Evolutionary conservation across 1,139 yeast genomes (phyloP), one percentile per base, ranked within the genome.

Genomic region (Taphrina pruni): DNA sequence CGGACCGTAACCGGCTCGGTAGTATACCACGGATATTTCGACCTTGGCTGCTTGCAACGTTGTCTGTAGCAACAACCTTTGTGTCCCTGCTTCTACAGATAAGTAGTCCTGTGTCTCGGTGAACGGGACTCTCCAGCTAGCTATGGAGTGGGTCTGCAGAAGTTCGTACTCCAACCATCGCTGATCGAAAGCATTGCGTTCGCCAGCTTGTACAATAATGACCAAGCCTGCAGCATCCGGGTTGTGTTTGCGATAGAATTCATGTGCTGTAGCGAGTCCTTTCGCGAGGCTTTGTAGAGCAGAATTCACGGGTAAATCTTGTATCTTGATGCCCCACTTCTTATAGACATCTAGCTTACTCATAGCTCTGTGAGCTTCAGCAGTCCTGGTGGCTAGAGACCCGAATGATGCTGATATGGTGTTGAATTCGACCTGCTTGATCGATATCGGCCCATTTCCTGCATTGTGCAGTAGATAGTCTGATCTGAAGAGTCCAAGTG

Each of bases 331-430:
- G 8, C 71, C 70, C n/a, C 50, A 17, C 12, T 71, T 66, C 6
- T 74, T 75, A 58, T 78, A 79, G 1, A 75, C 72, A 48, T 77
- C 80, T 11, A 78, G 72, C 48, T 72, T 72, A 21, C 75, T 74
- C 65, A 80, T 73, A 71, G 76, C 54, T 11, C 60, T 50, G 78
- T 94, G 99, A 71, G 90, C 81, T 74, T 85, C 82, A 26, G 96
- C 90, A 26, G 91, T 93, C 76, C 88, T 89, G 14, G 91, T 79
- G 0, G 97, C 88, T 69, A 94, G 82, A 0, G 96, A 97, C 32
- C 96, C 97, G 81, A 94, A 94, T 0, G 98, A 92, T 1, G 94
- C 97, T 75, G 97, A 89, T 2, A 94, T 93, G 0, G 99, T 92
- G 78, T 94, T 94, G 81, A 93, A 94, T 77, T 94, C 99, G 67